Conservation (phyloP, 345 rosid genomes). For the Viola odorata region DNA sequence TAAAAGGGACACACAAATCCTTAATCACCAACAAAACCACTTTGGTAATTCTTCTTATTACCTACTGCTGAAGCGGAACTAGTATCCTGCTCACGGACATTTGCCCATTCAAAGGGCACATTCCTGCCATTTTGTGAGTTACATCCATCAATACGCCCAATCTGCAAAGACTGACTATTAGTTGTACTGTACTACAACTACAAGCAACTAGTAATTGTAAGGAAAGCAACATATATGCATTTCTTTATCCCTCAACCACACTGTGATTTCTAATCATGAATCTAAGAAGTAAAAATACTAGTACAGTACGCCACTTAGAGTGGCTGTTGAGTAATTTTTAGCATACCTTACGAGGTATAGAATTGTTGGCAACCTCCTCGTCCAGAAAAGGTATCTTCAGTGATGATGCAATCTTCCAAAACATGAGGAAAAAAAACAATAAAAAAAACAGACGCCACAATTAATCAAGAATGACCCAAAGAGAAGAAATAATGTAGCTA, state of each 20-base stretch:
- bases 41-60: slow-evolving; percentile 7
- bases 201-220: too few species aligned
- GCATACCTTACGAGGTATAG: slow-evolving; percentile 70
- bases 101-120: slow-evolving; percentile 59
- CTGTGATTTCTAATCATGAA: too few species aligned
- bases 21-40: neutral
- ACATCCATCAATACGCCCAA: slow-evolving; percentile 64
- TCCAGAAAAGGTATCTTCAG: slow-evolving; percentile 83
- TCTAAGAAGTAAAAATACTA: too few species aligned
- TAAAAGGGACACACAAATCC: neutral
- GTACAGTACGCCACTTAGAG: too few species aligned
- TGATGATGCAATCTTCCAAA: slow-evolving; percentile 61
- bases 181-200: neutral
- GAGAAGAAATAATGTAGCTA: neutral
- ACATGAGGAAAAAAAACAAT: neutral
- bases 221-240: too few species aligned
- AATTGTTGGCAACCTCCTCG: slow-evolving; percentile 61
- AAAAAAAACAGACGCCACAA: neutral
- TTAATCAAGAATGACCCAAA: neutral
- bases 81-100: slow-evolving; percentile 47
- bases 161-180: slow-evolving; percentile 28
- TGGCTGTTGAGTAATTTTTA: too few species aligned
- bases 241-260: too few species aligned
- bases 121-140: slow-evolving; percentile 49
- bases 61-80: slow-evolving; percentile 32